Evolutionary conservation across 371 early-diverging fungal species (phyloP).

Genomic region (Thermomucor indicae-seudaticae): DNA sequence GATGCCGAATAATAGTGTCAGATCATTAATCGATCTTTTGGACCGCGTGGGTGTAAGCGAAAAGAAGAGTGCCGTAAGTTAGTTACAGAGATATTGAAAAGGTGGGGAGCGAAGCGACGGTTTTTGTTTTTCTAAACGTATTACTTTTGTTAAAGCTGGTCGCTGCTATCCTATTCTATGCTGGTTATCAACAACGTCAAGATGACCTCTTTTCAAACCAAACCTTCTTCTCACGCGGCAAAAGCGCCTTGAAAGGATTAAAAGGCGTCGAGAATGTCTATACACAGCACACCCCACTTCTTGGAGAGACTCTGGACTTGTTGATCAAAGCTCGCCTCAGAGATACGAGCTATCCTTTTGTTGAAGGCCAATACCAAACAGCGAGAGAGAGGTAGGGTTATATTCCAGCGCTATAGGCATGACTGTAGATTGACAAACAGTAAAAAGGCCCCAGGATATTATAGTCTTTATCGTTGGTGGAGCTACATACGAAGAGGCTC

Average conservation of each 20-base stretch:
- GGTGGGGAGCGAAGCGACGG: not conserved
- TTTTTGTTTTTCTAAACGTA: not conserved
- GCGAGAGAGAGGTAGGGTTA: conserved; percentile 56
- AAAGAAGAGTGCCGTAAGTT: conserved; percentile 63
- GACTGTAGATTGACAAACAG: not conserved
- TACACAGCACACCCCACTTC: conserved; percentile 90
- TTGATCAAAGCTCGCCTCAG: conserved; percentile 79
- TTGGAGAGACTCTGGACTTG: conserved; percentile 73
- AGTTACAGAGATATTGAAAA: not conserved
- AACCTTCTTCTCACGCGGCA: conserved; percentile 76
- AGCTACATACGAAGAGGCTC: conserved; percentile 88
- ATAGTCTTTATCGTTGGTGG: conserved; percentile 95
- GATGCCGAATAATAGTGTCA: conserved; percentile 63
- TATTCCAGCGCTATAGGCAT: not conserved
- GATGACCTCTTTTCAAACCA: conserved; percentile 87
- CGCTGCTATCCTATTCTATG: conserved; percentile 72
- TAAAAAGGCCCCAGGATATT: conserved; percentile 82
- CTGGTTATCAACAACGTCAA: conserved; percentile 78
- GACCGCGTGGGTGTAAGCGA: conserved; percentile 67
- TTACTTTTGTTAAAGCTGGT: conserved; percentile 44
- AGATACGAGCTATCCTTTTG: conserved; percentile 75
- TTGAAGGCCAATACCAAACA: conserved; percentile 40
- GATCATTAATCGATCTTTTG: conserved; percentile 64
- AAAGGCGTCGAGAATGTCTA: conserved; percentile 98
- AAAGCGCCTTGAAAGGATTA: conserved; percentile 80